Conservation (phyloP, 2,329 filamentous ascomycete species). For the Cylindrodendrum hubeiense region DNA sequence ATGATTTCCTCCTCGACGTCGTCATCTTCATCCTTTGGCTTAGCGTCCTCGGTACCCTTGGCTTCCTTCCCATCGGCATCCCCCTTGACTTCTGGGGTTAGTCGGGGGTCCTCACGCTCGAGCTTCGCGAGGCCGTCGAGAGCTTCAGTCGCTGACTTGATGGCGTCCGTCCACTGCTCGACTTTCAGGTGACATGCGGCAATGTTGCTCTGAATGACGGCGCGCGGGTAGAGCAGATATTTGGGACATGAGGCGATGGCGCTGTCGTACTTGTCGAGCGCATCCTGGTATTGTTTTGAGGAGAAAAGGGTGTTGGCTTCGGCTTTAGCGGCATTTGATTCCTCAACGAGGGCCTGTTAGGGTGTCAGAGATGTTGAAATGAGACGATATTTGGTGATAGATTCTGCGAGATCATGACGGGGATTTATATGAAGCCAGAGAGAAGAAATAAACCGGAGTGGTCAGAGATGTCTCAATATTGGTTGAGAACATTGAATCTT, state of each 20-base stretch:
- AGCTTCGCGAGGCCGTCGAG: conserved; percentile 79
- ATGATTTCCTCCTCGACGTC: conserved; percentile 69
- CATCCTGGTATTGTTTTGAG: conserved; percentile 77
- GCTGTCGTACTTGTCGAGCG: conserved; percentile 85
- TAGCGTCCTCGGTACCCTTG: conserved; percentile 58
- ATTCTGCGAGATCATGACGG: not conserved
- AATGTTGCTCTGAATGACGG: conserved; percentile 89
- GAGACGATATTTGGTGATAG: too few relatives aligned
- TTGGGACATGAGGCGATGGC: conserved; percentile 83
- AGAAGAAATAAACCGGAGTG: too few relatives aligned
- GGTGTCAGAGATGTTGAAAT: not conserved
- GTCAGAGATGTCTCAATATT: not conserved
- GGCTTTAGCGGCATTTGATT: conserved; percentile 80
- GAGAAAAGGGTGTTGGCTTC: conserved; percentile 86
- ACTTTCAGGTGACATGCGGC: conserved; percentile 90
- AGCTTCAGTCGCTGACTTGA: conserved; percentile 78
- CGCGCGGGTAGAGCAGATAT: conserved; percentile 89
- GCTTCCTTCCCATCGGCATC: conserved; percentile 53
- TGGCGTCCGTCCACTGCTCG: conserved; percentile 85
- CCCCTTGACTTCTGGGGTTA: conserved; percentile 35
- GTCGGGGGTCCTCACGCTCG: conserved; percentile 52
- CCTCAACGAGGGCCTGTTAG: conserved; percentile 71
- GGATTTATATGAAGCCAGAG: not conserved
- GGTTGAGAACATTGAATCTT: not conserved
- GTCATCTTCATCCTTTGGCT: conserved; percentile 50